Evolutionary conservation across 768 basidiomycete genomes (phyloP).

Genomic region (Clavulina sp.): DNA sequence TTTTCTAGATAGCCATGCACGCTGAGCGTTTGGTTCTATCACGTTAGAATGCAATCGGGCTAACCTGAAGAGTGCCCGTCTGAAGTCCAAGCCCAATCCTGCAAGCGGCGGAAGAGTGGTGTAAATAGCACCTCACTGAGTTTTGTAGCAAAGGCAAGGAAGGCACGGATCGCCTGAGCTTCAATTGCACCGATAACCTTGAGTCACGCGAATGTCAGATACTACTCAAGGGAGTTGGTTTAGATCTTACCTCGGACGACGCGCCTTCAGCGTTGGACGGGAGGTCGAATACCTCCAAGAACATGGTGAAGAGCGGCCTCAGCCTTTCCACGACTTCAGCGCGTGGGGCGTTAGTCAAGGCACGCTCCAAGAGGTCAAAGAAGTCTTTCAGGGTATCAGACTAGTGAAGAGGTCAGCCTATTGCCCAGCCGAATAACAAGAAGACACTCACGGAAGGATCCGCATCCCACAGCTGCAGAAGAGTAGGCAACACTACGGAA

Average conservation of each 20-base stretch:
- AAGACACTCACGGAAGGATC: no score
- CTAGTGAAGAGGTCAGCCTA: not conserved
- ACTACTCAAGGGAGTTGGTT: not conserved
- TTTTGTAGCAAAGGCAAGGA: slow-evolving; percentile 80
- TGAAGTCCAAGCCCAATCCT: slow-evolving; percentile 91
- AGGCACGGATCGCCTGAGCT: slow-evolving; percentile 40
- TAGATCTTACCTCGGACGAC: slow-evolving; percentile 1
- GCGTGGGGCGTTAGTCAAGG: slow-evolving; percentile 46
- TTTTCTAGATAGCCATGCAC: not conserved
- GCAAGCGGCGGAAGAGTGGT: slow-evolving; percentile 76
- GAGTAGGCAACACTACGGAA: slow-evolving; percentile 5
- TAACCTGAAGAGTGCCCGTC: slow-evolving; percentile 16
- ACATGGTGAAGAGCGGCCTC: slow-evolving; percentile 53
- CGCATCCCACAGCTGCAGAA: slow-evolving; percentile 5
- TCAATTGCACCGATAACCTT: slow-evolving; percentile 22
- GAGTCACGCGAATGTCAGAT: not conserved
- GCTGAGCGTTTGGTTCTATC: slow-evolving; percentile 3
- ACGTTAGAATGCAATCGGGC: not conserved
- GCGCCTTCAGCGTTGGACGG: slow-evolving; percentile 17
- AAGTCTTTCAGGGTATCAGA: slow-evolving; percentile 16
- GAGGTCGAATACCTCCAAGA: slow-evolving; percentile 60
- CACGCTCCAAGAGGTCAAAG: slow-evolving; percentile 50
- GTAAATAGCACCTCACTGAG: slow-evolving; percentile 83
- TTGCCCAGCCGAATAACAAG: no score
- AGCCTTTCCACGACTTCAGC: slow-evolving; percentile 46